These are phyloP conservation scores for Aspergillus candidus DNA, from an alignment of 2,329 filamentous ascomycete species.

Conservation along the genomic window DNA sequence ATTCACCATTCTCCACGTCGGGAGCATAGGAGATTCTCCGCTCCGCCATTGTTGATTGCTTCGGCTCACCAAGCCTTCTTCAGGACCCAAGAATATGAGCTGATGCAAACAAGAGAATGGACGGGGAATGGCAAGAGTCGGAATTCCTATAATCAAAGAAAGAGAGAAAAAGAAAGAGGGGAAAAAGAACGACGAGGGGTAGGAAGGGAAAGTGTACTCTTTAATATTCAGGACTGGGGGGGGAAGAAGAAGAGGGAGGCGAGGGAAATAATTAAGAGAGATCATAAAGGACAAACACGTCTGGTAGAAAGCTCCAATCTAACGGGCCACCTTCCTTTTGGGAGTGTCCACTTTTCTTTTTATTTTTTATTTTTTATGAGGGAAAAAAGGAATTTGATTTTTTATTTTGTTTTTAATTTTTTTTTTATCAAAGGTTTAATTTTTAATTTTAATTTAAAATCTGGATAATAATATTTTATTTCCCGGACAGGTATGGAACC, in stretches of 20 bases:
- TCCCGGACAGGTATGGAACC: too few relatives aligned
- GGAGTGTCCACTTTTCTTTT: conserved; percentile 21
- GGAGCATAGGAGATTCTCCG: conserved; percentile 42
- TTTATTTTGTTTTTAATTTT: conserved; percentile 7
- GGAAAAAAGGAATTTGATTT: neutral
- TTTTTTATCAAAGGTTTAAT: conserved; percentile 5
- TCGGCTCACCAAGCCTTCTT: conserved; percentile 33
- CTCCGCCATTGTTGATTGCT: conserved; percentile 38
- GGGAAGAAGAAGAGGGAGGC: conserved; percentile 11
- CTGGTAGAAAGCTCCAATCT: conserved; percentile 14
- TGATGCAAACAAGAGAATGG: conserved; percentile 22
- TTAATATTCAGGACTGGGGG: conserved; percentile 29
- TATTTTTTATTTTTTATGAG: conserved; percentile 4
- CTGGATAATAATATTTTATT: too few relatives aligned
- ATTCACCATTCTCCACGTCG: conserved; percentile 39
- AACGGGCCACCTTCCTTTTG: conserved; percentile 26
- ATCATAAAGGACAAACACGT: conserved; percentile 19
- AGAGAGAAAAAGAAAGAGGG: conserved; percentile 11
- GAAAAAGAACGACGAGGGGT: conserved; percentile 13
- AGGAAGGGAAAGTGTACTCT: conserved; percentile 28
- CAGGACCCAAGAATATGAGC: conserved; percentile 33
- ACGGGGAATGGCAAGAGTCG: conserved; percentile 26
- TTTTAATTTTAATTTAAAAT: neutral
- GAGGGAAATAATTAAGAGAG: too few relatives aligned
- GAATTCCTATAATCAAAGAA: conserved; percentile 30